phyloP scores from a whole-genome alignment of 1,284 basidiomycete genomes.

The Mycena sp. region DNA sequence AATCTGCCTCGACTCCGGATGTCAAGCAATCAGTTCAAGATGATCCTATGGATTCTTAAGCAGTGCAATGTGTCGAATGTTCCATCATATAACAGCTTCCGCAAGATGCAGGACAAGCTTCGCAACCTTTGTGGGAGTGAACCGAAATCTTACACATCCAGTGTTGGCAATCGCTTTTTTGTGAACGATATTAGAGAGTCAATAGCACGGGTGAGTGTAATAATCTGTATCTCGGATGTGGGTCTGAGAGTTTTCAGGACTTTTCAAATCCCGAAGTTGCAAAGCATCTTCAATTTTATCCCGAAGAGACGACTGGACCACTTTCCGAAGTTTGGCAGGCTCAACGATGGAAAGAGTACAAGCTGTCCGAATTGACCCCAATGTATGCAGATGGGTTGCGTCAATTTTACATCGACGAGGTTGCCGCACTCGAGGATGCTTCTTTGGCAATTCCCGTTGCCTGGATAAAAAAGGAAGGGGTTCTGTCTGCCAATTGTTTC shows the following conservation, averaged over 20 bases:
- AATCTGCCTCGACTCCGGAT: background rate
- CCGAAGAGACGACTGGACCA: conserved; percentile 29
- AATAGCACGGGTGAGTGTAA: no score
- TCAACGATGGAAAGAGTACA: conserved; percentile 36
- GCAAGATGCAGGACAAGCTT: background rate
- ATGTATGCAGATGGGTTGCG: conserved; percentile 27
- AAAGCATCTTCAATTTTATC: conserved; percentile 33
- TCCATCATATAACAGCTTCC: background rate
- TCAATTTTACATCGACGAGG: conserved; percentile 38
- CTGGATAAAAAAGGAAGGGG: conserved; percentile 31
- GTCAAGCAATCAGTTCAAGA: background rate
- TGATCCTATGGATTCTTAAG: background rate
- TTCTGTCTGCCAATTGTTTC: conserved; percentile 2
- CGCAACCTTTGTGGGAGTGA: background rate
- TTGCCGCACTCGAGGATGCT: conserved; percentile 27
- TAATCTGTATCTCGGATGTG: background rate
- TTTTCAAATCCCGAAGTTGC: background rate
- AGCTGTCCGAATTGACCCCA: conserved; percentile 30
- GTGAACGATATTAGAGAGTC: background rate
- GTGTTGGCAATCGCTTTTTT: background rate
- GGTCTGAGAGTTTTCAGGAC: background rate
- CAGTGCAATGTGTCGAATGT: background rate
- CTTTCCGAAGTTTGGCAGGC: conserved; percentile 41
- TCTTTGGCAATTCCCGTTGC: conserved; percentile 32
- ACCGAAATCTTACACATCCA: background rate